Percentiles rank a stretch among this genome's conserved stretches.
These are phyloP conservation scores for Larix sibirica DNA, from an alignment of 83 land plant genomes.

Conservation along the genomic window DNA sequence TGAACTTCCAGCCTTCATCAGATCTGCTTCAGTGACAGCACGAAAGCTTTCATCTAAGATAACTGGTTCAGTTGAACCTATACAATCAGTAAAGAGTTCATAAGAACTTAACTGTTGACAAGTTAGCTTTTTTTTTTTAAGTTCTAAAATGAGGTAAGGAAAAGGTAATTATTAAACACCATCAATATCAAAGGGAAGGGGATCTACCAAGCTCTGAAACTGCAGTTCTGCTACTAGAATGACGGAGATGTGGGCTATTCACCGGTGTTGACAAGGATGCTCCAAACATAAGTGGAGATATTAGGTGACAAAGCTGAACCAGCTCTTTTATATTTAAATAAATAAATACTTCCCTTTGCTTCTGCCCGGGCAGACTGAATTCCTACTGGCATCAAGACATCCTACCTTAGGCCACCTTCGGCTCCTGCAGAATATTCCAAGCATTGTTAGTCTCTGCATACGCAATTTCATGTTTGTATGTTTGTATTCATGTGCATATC, in stretches of 20 bases:
- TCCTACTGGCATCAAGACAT: too few species aligned
- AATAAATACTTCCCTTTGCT: too few species aligned
- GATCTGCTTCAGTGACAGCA: not conserved
- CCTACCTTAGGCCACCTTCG: too few species aligned
- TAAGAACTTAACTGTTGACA: not conserved
- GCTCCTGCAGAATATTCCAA: too few species aligned
- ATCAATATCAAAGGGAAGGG: not conserved
- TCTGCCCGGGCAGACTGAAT: too few species aligned
- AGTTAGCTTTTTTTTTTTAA: not conserved
- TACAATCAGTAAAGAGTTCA: not conserved
- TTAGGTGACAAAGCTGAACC: not conserved
- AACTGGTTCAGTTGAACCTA: not conserved
- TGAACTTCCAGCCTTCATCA: constrained; percentile 6
- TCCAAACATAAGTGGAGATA: constrained; percentile 15
- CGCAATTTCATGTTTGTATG: too few species aligned
- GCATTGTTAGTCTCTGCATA: too few species aligned
- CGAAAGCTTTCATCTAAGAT: not conserved
- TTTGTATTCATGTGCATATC: too few species aligned
- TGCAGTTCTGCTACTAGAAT: constrained; percentile 10
- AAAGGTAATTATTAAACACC: not conserved
- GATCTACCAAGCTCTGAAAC: constrained; percentile 12
- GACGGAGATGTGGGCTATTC: constrained; percentile 8
- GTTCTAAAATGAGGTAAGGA: not conserved
- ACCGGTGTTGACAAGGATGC: constrained; percentile 8
- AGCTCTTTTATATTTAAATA: too few species aligned